These are phyloP conservation scores for Ophiostoma tasmaniense DNA, from an alignment of 2,329 filamentous ascomycete species.

Conservation along the genomic window DNA sequence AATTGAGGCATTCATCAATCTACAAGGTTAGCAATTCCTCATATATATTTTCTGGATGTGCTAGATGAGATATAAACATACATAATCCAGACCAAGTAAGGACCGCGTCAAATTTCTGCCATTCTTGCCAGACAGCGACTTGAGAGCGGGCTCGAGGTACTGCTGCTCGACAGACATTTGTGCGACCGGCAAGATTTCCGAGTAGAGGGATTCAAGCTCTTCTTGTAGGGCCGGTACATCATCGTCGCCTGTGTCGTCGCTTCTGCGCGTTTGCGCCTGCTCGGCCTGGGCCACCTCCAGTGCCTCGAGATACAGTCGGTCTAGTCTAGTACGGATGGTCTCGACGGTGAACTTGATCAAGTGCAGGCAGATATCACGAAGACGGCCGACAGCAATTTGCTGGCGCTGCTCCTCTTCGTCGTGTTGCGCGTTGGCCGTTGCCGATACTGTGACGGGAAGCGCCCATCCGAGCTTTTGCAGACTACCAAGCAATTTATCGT, in stretches of 20 bases:
- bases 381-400: slow-evolving; percentile 43
- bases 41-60: too few species aligned
- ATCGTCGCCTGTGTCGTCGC: slow-evolving; percentile 27
- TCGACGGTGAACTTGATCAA: slow-evolving; percentile 51
- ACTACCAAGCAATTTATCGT: slow-evolving; percentile 57
- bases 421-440: not conserved
- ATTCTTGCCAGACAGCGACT: slow-evolving; percentile 35
- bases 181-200: slow-evolving; percentile 60
- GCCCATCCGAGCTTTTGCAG: slow-evolving; percentile 59
- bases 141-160: slow-evolving; percentile 52
- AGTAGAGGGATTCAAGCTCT: slow-evolving; percentile 60
- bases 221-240: slow-evolving; percentile 47
- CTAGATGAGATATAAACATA: slow-evolving; percentile 27
- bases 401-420: slow-evolving; percentile 36
- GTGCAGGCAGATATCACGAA: slow-evolving; percentile 52
- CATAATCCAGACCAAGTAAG: slow-evolving; percentile 42
- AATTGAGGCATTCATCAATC: slow-evolving; percentile 45
- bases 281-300: slow-evolving; percentile 24
- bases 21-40: slow-evolving; percentile 22
- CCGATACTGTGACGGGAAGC: slow-evolving; percentile 37
- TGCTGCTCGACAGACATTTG: slow-evolving; percentile 65
- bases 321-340: slow-evolving; percentile 44
- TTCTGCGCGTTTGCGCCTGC: slow-evolving; percentile 23
- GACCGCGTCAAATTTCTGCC: slow-evolving; percentile 38
- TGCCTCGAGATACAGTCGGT: slow-evolving; percentile 46